These are phyloP conservation scores for Anthracocystis setariae DNA, from an alignment of 1,284 basidiomycete species.

Conservation along the genomic window DNA sequence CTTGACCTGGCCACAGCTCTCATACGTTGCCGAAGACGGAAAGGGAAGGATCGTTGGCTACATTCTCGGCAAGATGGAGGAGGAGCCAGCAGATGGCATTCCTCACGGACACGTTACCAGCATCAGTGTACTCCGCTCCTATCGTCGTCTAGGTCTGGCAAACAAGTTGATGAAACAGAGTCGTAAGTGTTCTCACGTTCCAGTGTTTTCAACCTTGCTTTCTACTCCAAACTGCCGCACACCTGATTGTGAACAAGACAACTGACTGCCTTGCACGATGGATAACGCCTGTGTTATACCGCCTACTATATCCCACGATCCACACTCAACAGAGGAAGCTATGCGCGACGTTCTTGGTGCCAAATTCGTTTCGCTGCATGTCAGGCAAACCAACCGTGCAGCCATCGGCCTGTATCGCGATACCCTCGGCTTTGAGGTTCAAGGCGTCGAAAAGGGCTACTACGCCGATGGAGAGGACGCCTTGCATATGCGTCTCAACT, in stretches of 20 bases:
- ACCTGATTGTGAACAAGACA: too few relatives aligned
- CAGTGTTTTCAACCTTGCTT: background rate
- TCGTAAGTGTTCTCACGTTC: slow-evolving; percentile 51
- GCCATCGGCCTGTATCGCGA: slow-evolving; percentile 66
- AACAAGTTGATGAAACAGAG: slow-evolving; percentile 67
- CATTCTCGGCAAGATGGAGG: slow-evolving; percentile 87
- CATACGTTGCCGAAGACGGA: slow-evolving; percentile 90
- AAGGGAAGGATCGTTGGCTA: slow-evolving; percentile 91
- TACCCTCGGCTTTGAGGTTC: slow-evolving; percentile 64
- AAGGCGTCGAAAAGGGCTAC: slow-evolving; percentile 64
- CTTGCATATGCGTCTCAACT: slow-evolving; percentile 61
- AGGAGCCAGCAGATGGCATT: slow-evolving; percentile 66
- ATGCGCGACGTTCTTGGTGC: slow-evolving; percentile 66
- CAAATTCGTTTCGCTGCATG: slow-evolving; percentile 64
- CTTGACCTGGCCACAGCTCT: slow-evolving; percentile 91
- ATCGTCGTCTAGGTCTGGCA: slow-evolving; percentile 63
- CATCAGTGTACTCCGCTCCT: slow-evolving; percentile 64
- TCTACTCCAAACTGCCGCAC: background rate
- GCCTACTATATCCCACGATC: background rate
- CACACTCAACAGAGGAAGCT: slow-evolving; percentile 51
- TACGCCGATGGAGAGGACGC: slow-evolving; percentile 67
- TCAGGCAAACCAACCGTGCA: slow-evolving; percentile 65
- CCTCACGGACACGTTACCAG: slow-evolving; percentile 67
- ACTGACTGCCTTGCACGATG: background rate
- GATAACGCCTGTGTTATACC: too few relatives aligned